These are phyloP conservation scores for Helianthus tuberosus DNA, from an alignment of 129 eudicot species.

Conservation along the genomic window DNA sequence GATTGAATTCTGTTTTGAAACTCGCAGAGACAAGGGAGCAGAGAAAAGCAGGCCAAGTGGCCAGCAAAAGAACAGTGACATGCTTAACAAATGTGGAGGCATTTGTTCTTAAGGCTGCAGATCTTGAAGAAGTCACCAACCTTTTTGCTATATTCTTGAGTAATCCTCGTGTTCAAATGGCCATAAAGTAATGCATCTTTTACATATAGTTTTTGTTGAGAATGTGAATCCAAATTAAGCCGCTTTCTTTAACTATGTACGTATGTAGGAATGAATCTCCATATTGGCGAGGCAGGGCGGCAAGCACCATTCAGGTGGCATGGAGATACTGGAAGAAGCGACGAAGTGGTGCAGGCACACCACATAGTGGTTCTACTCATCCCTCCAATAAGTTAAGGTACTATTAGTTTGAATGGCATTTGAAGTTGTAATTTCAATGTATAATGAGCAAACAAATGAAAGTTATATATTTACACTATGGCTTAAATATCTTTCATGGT, in stretches of 20 bases:
- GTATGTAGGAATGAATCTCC: conserved; percentile 64
- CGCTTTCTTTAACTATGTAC: no score
- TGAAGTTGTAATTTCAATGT: no score
- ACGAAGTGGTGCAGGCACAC: background rate
- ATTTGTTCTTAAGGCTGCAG: conserved; percentile 62
- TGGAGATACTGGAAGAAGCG: conserved; percentile 71
- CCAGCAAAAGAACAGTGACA: conserved; percentile 63
- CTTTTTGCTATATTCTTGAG: conserved; percentile 62
- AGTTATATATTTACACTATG: no score
- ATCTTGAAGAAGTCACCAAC: conserved; percentile 77
- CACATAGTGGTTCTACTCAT: background rate
- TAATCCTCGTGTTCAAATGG: conserved; percentile 68
- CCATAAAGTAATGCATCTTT: conserved; percentile 55
- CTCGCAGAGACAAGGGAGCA: conserved; percentile 54
- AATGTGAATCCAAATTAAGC: background rate
- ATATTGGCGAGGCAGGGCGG: conserved; percentile 74
- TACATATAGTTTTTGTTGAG: background rate
- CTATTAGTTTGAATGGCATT: no score
- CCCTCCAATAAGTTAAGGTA: background rate
- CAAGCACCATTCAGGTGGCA: conserved; percentile 65
- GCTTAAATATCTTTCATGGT: no score
- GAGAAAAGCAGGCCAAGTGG: conserved; percentile 48
- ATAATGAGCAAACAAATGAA: no score
- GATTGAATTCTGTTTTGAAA: background rate
- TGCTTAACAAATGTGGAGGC: conserved; percentile 83